Evolutionary conservation across 768 basidiomycete genomes (phyloP).

Genomic region (Hygrocybe coccinea): DNA sequence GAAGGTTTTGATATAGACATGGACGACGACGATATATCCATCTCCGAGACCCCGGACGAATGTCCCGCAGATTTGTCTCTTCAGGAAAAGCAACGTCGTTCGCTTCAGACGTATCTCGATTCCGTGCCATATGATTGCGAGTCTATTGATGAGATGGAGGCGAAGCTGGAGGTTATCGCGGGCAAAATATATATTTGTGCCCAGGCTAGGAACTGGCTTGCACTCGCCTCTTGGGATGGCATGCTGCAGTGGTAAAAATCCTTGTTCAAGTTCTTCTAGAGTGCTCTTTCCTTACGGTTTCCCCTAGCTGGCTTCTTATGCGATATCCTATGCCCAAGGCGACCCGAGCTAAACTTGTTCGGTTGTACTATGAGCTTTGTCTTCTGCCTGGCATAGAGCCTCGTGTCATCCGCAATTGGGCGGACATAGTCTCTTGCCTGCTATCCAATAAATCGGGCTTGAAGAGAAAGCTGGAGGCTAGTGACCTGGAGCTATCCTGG

Average conservation of each 20-base stretch:
- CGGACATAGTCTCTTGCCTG: constrained; percentile 71
- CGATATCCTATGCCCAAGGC: constrained; percentile 69
- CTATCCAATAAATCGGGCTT: constrained; percentile 60
- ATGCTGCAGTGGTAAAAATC: constrained; percentile 67
- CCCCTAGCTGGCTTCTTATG: constrained; percentile 70
- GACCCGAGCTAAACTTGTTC: constrained; percentile 67
- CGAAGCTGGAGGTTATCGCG: constrained; percentile 62
- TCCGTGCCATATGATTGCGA: constrained; percentile 73
- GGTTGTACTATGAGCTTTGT: constrained; percentile 75
- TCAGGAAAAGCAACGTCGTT: constrained; percentile 53
- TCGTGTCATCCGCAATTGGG: constrained; percentile 67
- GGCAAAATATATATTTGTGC: constrained; percentile 64
- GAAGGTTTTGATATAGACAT: constrained; percentile 25
- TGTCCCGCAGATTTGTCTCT: constrained; percentile 34
- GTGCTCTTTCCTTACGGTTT: background rate
- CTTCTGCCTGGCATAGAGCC: constrained; percentile 72
- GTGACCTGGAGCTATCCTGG: constrained; percentile 71
- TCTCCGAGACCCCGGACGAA: constrained; percentile 38
- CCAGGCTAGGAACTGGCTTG: constrained; percentile 70
- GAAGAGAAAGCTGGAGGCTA: constrained; percentile 60
- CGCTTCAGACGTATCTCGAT: constrained; percentile 61
- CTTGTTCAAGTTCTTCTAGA: background rate
- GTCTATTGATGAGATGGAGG: constrained; percentile 64
- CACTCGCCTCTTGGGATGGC: constrained; percentile 73
- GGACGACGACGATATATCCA: constrained; percentile 57